Conservation (phyloP, 352 stramenopile species). For the Globisporangium recalcitrans region DNA sequence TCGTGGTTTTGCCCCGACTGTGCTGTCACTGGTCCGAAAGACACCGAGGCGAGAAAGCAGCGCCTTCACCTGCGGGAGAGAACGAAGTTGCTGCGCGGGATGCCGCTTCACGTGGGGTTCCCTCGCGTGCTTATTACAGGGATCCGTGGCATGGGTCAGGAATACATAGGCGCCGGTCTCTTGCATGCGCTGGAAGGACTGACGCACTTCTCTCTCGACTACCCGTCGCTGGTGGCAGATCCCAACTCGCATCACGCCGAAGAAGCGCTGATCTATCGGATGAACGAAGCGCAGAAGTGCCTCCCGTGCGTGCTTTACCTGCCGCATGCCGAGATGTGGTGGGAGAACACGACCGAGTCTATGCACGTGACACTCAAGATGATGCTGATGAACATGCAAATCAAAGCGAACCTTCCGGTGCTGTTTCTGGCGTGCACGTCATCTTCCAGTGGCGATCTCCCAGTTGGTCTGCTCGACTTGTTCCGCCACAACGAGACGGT, state of each 20-base stretch:
- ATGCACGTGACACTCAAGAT: slow-evolving; percentile 78
- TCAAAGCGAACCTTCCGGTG: slow-evolving; percentile 58
- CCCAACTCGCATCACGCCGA: slow-evolving; percentile 55
- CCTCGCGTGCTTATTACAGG: slow-evolving; percentile 67
- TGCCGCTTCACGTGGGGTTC: slow-evolving; percentile 56
- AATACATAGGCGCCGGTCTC: slow-evolving; percentile 57
- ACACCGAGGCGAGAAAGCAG: slow-evolving; percentile 21
- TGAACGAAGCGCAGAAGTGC: slow-evolving; percentile 72
- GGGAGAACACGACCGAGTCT: slow-evolving; percentile 60
- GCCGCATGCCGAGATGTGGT: slow-evolving; percentile 74
- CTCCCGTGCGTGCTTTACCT: slow-evolving; percentile 78
- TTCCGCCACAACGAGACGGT: slow-evolving; percentile 48
- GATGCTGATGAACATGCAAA: slow-evolving; percentile 74
- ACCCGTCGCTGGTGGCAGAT: slow-evolving; percentile 69
- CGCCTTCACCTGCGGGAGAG: slow-evolving; percentile 23
- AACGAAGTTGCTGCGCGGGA: slow-evolving; percentile 21
- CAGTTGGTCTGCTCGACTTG: slow-evolving; percentile 45
- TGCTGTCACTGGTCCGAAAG: slow-evolving; percentile 16
- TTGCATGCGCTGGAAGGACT: slow-evolving; percentile 74
- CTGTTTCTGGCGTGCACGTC: slow-evolving; percentile 75
- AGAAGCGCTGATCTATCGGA: slow-evolving; percentile 70
- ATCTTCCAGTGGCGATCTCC: slow-evolving; percentile 32
- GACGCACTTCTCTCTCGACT: slow-evolving; percentile 76
- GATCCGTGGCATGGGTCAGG: slow-evolving; percentile 57
- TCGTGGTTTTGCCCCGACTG: slow-evolving; percentile 65